phyloP scores from a whole-genome alignment of 345 rosid genomes.

The Citrus cavaleriei region DNA sequence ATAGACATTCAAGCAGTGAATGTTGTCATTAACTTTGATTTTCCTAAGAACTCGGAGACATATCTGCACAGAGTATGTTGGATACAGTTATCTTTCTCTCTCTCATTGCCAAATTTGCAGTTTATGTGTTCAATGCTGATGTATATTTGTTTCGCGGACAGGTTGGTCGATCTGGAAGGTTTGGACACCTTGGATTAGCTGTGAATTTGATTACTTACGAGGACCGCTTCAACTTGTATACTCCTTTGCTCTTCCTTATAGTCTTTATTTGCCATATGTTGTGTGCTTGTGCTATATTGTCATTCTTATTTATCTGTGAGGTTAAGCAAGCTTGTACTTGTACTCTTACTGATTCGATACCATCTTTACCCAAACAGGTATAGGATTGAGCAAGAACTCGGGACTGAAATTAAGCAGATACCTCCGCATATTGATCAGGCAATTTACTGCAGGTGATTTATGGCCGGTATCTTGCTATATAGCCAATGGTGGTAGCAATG shows the following conservation, averaged over 20 bases:
- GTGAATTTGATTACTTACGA: conserved; percentile 98
- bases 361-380: conserved; percentile 54
- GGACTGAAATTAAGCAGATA: conserved; percentile 97
- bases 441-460: conserved; percentile 75
- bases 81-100: neutral
- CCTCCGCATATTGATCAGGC: conserved; percentile 95
- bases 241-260: neutral
- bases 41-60: conserved; percentile 94
- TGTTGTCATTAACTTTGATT: conserved; percentile 97
- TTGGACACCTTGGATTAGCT: conserved; percentile 99
- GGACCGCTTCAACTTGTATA: conserved; percentile 97
- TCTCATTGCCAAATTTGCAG: neutral
- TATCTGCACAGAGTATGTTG: conserved; percentile 94
- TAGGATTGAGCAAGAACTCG: conserved; percentile 99
- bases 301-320: neutral
- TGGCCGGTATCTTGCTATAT: conserved; percentile 16
- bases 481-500: conserved; percentile 31
- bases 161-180: conserved; percentile 99
- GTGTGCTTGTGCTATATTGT: neutral
- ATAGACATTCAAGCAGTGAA: conserved; percentile 99
- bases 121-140: neutral
- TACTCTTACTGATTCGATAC: neutral
- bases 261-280: neutral
- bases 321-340: neutral
- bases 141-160: conserved; percentile 18